These are phyloP conservation scores for Seminavis robusta DNA, from an alignment of 108 stramenopile species.

Conservation along the genomic window DNA sequence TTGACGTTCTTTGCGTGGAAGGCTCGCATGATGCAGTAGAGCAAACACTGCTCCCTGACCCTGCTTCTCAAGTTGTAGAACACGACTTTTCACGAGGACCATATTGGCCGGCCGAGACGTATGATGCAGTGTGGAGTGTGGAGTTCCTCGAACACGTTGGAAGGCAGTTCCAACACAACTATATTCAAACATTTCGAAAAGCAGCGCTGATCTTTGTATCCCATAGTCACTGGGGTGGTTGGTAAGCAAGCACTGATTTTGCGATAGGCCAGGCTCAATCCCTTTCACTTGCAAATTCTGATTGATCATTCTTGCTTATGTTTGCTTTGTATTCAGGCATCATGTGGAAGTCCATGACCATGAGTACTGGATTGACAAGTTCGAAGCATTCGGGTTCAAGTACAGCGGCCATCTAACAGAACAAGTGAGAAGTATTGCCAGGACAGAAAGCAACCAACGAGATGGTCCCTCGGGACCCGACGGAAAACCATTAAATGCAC, in stretches of 20 bases:
- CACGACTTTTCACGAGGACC: slow-evolving; percentile 76
- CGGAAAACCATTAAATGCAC: slow-evolving; percentile 24
- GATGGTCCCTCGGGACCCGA: too few species aligned
- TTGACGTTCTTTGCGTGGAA: slow-evolving; percentile 60
- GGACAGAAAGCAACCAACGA: slow-evolving; percentile 29
- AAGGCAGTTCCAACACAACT: slow-evolving; percentile 54
- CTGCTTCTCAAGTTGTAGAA: slow-evolving; percentile 28
- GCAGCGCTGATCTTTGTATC: slow-evolving; percentile 82
- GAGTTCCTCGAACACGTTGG: slow-evolving; percentile 49
- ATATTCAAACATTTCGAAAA: slow-evolving; percentile 65
- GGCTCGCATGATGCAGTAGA: slow-evolving; percentile 73
- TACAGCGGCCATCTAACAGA: slow-evolving; percentile 42
- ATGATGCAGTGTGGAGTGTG: slow-evolving; percentile 79
- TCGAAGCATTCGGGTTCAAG: slow-evolving; percentile 52
- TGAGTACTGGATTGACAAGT: slow-evolving; percentile 67
- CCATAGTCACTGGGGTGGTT: slow-evolving; percentile 17
- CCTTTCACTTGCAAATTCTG: too few species aligned
- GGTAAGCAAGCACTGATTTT: too few species aligned
- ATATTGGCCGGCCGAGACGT: slow-evolving; percentile 78
- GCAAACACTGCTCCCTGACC: slow-evolving; percentile 44
- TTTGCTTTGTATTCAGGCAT: slow-evolving; percentile 55
- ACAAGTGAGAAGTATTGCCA: slow-evolving; percentile 22
- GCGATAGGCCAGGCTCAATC: too few species aligned
- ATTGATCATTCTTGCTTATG: too few species aligned
- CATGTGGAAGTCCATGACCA: slow-evolving; percentile 55